Evolutionary conservation across 73 alveolate genomes (phyloP).

Genomic region (Urostyla sp.): DNA sequence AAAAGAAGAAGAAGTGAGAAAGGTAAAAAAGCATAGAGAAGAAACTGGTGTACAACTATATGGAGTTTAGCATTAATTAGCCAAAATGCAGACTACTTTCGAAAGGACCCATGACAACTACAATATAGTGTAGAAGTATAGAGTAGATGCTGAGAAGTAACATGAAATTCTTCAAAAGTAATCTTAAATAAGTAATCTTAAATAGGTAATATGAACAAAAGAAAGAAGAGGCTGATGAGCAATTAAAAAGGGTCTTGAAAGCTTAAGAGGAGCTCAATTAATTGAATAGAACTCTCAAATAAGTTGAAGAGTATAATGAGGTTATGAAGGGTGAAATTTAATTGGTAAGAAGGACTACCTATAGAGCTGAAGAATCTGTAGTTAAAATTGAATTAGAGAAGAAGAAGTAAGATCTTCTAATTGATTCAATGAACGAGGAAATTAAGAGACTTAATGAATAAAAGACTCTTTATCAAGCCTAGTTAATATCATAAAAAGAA

Average conservation of each 20-base stretch:
- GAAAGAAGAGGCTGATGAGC: slow-evolving; percentile 90
- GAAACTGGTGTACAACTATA: slow-evolving; percentile 91
- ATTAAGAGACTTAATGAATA: slow-evolving; percentile 84
- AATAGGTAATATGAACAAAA: slow-evolving; percentile 75
- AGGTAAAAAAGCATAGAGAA: slow-evolving; percentile 78
- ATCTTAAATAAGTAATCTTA: too few species aligned
- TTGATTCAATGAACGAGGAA: slow-evolving; percentile 91
- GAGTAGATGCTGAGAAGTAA: slow-evolving; percentile 87
- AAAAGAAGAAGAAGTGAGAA: slow-evolving; percentile 82
- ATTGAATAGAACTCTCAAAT: slow-evolving; percentile 85
- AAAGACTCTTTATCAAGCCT: slow-evolving; percentile 81
- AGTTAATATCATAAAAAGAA: slow-evolving; percentile 80
- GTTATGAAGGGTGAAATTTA: slow-evolving; percentile 96
- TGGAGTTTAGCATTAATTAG: slow-evolving; percentile 88
- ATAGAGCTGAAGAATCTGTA: slow-evolving; percentile 96
- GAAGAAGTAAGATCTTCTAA: slow-evolving; percentile 86
- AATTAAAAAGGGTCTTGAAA: slow-evolving; percentile 76
- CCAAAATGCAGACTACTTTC: slow-evolving; percentile 86
- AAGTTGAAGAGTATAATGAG: slow-evolving; percentile 95
- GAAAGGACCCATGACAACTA: slow-evolving; percentile 89
- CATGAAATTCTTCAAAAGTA: slow-evolving; percentile 72
- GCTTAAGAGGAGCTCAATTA: slow-evolving; percentile 91
- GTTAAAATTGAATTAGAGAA: slow-evolving; percentile 86
- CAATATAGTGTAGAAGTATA: slow-evolving; percentile 82
- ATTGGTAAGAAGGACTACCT: slow-evolving; percentile 89